Base-by-base conservation (phyloP, 768 basidiomycete species). In the Boletus eberwhitei region DNA sequence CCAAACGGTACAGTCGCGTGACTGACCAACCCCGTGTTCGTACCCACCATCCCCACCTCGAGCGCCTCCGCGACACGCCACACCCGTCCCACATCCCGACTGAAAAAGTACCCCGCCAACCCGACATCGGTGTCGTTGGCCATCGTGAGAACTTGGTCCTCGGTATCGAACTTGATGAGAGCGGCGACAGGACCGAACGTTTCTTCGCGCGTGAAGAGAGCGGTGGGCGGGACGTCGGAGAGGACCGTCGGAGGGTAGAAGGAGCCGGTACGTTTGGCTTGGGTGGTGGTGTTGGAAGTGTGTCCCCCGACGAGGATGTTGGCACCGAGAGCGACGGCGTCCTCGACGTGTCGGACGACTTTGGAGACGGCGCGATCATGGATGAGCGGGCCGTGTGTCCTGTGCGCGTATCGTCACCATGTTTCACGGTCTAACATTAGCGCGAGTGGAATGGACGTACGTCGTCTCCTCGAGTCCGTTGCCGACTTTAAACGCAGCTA, bases 361-460 rank as follows among this genome's bases (percentile, higher is more conserved):
- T 99, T 99, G 62, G 87, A 82, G 48, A 94, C 75, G 0, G 94
- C 94, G 22, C 85, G 85, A 16, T 73, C 71, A 72, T 98, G 95
- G 57, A 99, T 97, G 46, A 99, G 79, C 14, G 97, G 97, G 0
- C 97, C 97, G 61, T 98, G 95, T 0, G 96, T 98, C 40, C 90
- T 91, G 58, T 37, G 55, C 1, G 35, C 4, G 22, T 6, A 5
- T 36, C 22, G 13, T 48, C 29, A 19, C 29, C 40, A 38, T 14
- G 12, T 24, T 14, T 50, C 26, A 34, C 6, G 9, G 16, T 14
- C 24, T n/a, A 48, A 32, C 31, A 12, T 4, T 32, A 12, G 31
- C 31, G 31, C 13, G 45, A 34, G 16, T 11, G 17, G n/a, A n/a
- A 34, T 7, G 24, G 38, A 54, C 87, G 59, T 68, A 93, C 92